Percentiles rank a stretch among this genome's conserved stretches.
Conservation (phyloP, 2,329 filamentous ascomycete species). For the Diaporthe sp. region DNA sequence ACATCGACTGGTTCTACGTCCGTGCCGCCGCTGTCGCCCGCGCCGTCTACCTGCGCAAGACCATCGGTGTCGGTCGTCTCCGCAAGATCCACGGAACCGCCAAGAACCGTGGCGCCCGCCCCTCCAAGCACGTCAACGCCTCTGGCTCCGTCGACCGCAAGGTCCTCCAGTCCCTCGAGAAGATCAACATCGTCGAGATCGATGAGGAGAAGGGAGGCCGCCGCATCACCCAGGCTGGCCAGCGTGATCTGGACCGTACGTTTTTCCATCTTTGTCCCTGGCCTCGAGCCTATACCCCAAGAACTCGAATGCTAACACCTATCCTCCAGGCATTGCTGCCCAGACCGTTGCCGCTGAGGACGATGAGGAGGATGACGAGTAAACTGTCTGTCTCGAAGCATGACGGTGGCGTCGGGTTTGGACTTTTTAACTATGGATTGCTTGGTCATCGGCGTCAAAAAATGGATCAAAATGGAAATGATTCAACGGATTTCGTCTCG, state of each 20-base stretch:
- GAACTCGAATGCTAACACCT: neutral
- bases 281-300: neutral
- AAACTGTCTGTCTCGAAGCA: constrained; percentile 52
- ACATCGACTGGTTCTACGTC: constrained; percentile 95
- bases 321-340: constrained; percentile 76
- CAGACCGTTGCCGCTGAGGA: constrained; percentile 81
- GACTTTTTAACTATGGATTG: constrained; percentile 33
- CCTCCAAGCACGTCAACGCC: constrained; percentile 95
- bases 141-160: constrained; percentile 97
- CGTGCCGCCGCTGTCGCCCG: constrained; percentile 95
- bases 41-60: constrained; percentile 99
- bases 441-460: constrained; percentile 40
- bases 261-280: constrained; percentile 33
- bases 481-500: constrained; percentile 37
- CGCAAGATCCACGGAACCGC: constrained; percentile 95
- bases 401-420: constrained; percentile 31
- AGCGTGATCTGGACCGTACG: constrained; percentile 96
- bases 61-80: constrained; percentile 96
- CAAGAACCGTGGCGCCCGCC: constrained; percentile 96
- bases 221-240: constrained; percentile 96
- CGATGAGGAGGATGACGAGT: constrained; percentile 76
- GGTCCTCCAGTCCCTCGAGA: constrained; percentile 96
- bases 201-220: constrained; percentile 99
- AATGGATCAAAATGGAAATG: constrained; percentile 38
- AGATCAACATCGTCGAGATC: constrained; percentile 97